phyloP scores from a whole-genome alignment of 2,329 filamentous ascomycete genomes.

The Aspergillus alliaceus region DNA sequence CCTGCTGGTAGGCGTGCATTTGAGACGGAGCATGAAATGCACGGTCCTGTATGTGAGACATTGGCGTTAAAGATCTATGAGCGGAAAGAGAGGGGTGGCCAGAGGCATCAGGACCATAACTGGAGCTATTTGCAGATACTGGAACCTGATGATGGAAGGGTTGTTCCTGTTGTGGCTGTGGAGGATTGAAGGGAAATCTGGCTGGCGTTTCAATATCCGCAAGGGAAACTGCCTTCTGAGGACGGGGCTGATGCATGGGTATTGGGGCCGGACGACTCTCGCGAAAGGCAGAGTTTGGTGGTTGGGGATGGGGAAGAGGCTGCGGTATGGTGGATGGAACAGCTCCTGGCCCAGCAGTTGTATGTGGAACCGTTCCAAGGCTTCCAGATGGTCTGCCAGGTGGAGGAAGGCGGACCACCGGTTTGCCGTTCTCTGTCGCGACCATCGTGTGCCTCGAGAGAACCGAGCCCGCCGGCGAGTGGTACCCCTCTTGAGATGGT shows the following conservation, averaged over 20 bases:
- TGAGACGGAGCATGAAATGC: slow-evolving; percentile 93
- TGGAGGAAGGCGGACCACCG: slow-evolving; percentile 81
- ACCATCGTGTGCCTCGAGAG: slow-evolving; percentile 66
- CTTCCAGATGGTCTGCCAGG: slow-evolving; percentile 39
- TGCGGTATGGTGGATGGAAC: slow-evolving; percentile 20
- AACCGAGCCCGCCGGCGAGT: slow-evolving; percentile 78
- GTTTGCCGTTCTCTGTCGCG: slow-evolving; percentile 62
- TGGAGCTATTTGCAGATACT: slow-evolving; percentile 63
- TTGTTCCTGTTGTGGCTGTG: slow-evolving; percentile 69
- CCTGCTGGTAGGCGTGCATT: slow-evolving; percentile 64
- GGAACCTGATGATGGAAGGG: slow-evolving; percentile 97
- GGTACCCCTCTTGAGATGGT: slow-evolving; percentile 68
- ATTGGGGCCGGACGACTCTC: slow-evolving; percentile 62
- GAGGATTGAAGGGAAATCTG: slow-evolving; percentile 58
- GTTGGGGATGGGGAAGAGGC: slow-evolving; percentile 46
- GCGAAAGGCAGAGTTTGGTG: slow-evolving; percentile 57
- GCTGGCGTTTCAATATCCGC: slow-evolving; percentile 87
- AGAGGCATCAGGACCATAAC: slow-evolving; percentile 57
- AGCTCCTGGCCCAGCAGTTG: slow-evolving; percentile 17
- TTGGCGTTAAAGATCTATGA: slow-evolving; percentile 71
- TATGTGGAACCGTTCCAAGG: slow-evolving; percentile 19
- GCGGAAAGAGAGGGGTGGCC: slow-evolving; percentile 58
- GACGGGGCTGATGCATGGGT: slow-evolving; percentile 90
- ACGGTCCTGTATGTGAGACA: slow-evolving; percentile 89
- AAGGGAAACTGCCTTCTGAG: slow-evolving; percentile 91